Base-by-base conservation (phyloP, 2,329 filamentous ascomycete genomes). In the Aspergillus sp. region DNA sequence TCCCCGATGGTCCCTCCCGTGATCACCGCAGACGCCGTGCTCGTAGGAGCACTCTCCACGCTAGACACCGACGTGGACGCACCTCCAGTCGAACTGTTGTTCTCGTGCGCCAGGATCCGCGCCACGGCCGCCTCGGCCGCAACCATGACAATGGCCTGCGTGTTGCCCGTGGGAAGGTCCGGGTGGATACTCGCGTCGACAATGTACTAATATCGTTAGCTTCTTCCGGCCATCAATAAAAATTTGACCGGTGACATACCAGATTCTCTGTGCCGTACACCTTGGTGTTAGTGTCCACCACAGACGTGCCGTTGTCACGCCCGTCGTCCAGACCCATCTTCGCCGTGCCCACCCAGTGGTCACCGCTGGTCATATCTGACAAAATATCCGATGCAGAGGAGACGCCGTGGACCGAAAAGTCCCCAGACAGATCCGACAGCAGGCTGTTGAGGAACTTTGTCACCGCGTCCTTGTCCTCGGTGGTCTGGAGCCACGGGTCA, bases 111-210 rank as follows among this genome's bases (percentile, higher is more conserved):
- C n/a, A 42, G 40, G 19, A 42, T 42, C n/a, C 40, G 17, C 11
- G 40, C 40, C 16, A 21, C 40, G 10, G 84, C 84, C 46, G 78
- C 77, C 73, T 88, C 85, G 10, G 84, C 81, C 11, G 78, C 83
- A 34, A 84, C 78, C 64, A 88, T 82, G 59, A 88, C 81, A 31
- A 83, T 79, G 1, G 84, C 81, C 43, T 82, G 81, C 1, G 86
- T 86, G 71, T 89, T 89, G 5, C 84, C 82, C 1, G 84, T 84
- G 3, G 84, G 78, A 61, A 88, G 81, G 56, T 86, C 86, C 0
- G 87, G 86, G 72, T 88, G 87, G 62, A 89, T 85, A 55, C 81
- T 82, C 0, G 82, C 86, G 61, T 89, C 86, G 3, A 88, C 83
- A 13, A 88, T 81, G 61, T 85, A 87, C 42, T 61, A 38, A 5